Base-by-base conservation (phyloP, 108 stramenopile species). In the Cyclotella kingstonii region DNA sequence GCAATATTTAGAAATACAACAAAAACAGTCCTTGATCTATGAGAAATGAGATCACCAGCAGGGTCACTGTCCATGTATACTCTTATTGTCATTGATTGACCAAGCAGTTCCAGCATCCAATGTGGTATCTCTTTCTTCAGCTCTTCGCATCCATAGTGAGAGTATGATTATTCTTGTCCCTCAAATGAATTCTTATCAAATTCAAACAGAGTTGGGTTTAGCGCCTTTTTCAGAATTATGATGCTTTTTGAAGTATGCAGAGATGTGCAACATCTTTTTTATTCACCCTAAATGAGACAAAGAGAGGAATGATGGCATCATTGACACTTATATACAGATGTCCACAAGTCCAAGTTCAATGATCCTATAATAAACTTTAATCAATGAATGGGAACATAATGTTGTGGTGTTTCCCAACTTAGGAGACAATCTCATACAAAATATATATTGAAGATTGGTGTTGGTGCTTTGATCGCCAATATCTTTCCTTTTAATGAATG, bases 281-380 rank as follows among this genome's bases (percentile, higher is more conserved):
- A 87, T 39, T 45, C 84, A 83, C 15, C 83, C 83, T 41, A 63
- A 53, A 22, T 82, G 29, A 26, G 85, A 82, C 11, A 83, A n/a
- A 21, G 74, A 73, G 4, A 84, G 31, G 34, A 73, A 68, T n/a
- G n/a, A n/a, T 4, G 74, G 60, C 72, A 86, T 46, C 63, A 76
- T 60, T 1, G 80, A 86, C 0, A 70, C 77, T 54, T 83, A 79
- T 17, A 22, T 30, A 22, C 28, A 31, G 5, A 85, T 64, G 40
- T 83, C 78, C 27, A 74, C 62, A 22, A 64, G 41, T 25, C 79
- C 79, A 5, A 80, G 41, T 27, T 80, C 79, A 25, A 70, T 56
- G 0, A 68, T 65, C 80, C 80, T 77, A 2, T 61, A 44, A 5
- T 77, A 44, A n/a, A 76, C 26, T 4, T 71, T 76, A 46, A 81